Evolutionary conservation across 106 monocot species (phyloP).

Genomic region (Chionographis japonica): DNA sequence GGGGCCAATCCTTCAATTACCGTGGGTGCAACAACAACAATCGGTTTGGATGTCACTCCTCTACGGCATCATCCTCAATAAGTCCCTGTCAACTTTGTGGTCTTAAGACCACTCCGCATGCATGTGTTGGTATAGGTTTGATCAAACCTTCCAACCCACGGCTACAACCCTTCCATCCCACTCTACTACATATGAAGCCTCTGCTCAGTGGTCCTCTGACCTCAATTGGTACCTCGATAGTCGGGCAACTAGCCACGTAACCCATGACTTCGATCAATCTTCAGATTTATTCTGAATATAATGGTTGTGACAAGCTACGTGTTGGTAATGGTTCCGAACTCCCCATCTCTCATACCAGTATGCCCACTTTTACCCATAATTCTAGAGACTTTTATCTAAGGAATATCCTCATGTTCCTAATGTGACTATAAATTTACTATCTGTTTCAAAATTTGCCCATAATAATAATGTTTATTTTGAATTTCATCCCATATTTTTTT

Average conservation of each 20-base stretch:
- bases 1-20: neutral
- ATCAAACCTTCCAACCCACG: neutral
- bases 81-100: neutral
- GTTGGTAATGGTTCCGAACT: neutral
- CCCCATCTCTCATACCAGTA: neutral
- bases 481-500: neutral
- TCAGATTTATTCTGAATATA: neutral
- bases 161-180: neutral
- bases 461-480: constrained; percentile 9
- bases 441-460: neutral
- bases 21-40: neutral
- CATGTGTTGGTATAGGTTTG: neutral
- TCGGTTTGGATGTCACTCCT: neutral
- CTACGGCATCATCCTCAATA: neutral
- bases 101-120: neutral
- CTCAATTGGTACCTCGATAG: constrained; percentile 1
- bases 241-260: constrained; percentile 1
- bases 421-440: neutral
- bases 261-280: neutral
- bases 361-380: neutral
- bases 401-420: constrained; percentile 3
- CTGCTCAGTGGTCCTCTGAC: no score
- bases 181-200: neutral
- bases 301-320: neutral
- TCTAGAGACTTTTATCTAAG: neutral